Evolutionary conservation across 1,139 yeast species (phyloP).

Genomic region (Sugiyamaella paludigena): DNA sequence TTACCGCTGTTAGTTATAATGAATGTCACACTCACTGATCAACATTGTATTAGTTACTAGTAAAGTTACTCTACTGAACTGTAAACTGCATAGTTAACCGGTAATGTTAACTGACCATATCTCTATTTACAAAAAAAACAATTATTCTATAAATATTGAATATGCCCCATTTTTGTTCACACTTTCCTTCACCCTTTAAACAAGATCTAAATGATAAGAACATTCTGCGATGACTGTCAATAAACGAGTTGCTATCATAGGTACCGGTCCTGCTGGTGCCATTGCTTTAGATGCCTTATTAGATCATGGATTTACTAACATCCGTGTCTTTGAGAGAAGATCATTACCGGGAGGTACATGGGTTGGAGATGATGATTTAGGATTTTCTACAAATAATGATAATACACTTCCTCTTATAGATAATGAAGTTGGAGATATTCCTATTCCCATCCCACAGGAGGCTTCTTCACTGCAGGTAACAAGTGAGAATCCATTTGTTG

Average conservation of each 20-base stretch:
- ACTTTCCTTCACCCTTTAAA: too few relatives aligned
- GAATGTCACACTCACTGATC: too few relatives aligned
- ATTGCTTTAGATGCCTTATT: slow-evolving; percentile 25
- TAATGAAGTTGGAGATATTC: slow-evolving; percentile 6
- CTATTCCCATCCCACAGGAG: slow-evolving; percentile 11
- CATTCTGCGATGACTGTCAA: too few relatives aligned
- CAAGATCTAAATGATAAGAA: too few relatives aligned
- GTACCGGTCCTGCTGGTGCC: slow-evolving; percentile 30
- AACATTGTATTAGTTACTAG: too few relatives aligned
- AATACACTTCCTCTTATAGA: slow-evolving; percentile 5
- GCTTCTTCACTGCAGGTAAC: not conserved
- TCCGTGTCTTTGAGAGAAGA: slow-evolving; percentile 25
- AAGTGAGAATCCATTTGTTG: not conserved
- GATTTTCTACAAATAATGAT: slow-evolving; percentile 2
- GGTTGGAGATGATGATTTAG: slow-evolving; percentile 20
- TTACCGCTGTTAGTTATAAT: too few relatives aligned
- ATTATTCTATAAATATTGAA: too few relatives aligned
- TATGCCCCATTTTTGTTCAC: too few relatives aligned
- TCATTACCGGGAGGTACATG: slow-evolving; percentile 27
- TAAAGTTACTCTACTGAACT: too few relatives aligned
- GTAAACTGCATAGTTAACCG: too few relatives aligned
- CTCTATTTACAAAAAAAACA: too few relatives aligned
- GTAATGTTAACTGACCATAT: too few relatives aligned
- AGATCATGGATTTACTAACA: slow-evolving; percentile 21
- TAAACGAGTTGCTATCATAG: slow-evolving; percentile 24